Evolutionary conservation across 2,329 filamentous ascomycete genomes (phyloP), one percentile per base, ranked within the genome.

Genomic region (Dactylellina cionopaga): DNA sequence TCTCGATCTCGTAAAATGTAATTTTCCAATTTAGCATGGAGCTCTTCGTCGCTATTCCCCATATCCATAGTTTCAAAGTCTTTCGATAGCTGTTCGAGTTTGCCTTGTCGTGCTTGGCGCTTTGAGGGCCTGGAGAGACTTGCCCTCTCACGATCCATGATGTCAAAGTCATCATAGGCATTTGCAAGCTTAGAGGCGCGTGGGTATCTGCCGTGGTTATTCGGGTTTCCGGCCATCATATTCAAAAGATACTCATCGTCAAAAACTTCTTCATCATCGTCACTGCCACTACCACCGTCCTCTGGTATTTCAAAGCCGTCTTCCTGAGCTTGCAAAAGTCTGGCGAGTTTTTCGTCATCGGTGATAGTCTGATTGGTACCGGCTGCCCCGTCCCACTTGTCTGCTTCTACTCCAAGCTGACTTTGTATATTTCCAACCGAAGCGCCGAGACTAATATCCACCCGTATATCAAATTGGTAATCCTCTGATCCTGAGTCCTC

Each of bases 131-230:
- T 22, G 17, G 84, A 85, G 4, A 92, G 79, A 58, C 88, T 92
- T 0, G 89, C 88, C 24, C 88, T 85, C 13, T 90, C 86, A 81
- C 90, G 92, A 77, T 96, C 91, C 89, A 95, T 94, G 44, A 96
- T 83, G 77, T 96, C 92, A 74, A 96, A 89, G 6, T 58, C 62
- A 6, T 88, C 90, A 72, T 87, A 86, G 1, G 80, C 81, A 64
- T 88, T 80, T 7, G 81, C 80, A 74, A 83, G 79, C 31, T 80
- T 77, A 19, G 80, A 79, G 27, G 83, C 82, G 64, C 79, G 83
- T 5, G 80, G 80, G 56, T 80, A 81, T 47, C 79, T 76, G 10
- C 79, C 80, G 7, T 68, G 74, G 11, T 58, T 63, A 24, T 64
- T 68, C 2, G 49, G 56, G 19, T 58, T 62, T 24, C 62, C 63